Percentiles rank a stretch among this genome's conserved stretches.
These are phyloP conservation scores for Amylostereum areolatum DNA, from an alignment of 1,284 basidiomycete genomes.

Conservation along the genomic window DNA sequence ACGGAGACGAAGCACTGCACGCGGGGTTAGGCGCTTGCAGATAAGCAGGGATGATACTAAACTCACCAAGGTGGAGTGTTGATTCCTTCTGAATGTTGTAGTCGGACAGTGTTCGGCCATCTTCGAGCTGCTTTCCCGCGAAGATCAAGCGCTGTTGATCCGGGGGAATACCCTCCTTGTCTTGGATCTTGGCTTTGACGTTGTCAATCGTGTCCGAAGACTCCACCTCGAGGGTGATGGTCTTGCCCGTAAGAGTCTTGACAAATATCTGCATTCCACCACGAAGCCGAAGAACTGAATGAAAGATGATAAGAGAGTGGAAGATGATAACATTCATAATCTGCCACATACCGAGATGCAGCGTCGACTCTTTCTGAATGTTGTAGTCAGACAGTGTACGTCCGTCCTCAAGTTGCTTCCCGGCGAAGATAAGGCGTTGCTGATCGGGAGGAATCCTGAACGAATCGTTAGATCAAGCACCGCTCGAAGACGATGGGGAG, in stretches of 20 bases:
- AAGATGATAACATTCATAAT: constrained; percentile 22
- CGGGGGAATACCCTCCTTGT: constrained; percentile 78
- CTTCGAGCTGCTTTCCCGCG: constrained; percentile 81
- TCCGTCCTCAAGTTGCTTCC: constrained; percentile 83
- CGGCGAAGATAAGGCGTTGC: constrained; percentile 84
- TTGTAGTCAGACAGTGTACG: constrained; percentile 83
- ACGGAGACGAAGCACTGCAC: constrained; percentile 57
- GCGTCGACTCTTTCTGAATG: constrained; percentile 74
- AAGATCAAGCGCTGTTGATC: constrained; percentile 82
- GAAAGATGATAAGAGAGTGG: constrained; percentile 29
- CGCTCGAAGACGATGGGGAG: constrained; percentile 2
- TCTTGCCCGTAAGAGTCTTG: constrained; percentile 89
- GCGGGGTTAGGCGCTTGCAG: neutral
- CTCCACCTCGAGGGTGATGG: constrained; percentile 91
- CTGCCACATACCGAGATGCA: constrained; percentile 54
- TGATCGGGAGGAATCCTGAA: constrained; percentile 73
- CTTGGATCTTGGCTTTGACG: constrained; percentile 80
- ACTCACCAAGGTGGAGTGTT: constrained; percentile 54
- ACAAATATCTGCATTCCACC: constrained; percentile 91
- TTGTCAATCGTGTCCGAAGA: constrained; percentile 89
- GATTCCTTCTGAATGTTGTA: constrained; percentile 76
- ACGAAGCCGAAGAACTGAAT: constrained; percentile 72
- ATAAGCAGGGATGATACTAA: neutral
- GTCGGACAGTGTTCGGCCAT: constrained; percentile 79
- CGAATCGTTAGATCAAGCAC: neutral